A percentile compares a stretch with the other conserved stretches of the same genome.
Conservation (phyloP, 2,329 filamentous ascomycete species). For the Fusarium humuli region DNA sequence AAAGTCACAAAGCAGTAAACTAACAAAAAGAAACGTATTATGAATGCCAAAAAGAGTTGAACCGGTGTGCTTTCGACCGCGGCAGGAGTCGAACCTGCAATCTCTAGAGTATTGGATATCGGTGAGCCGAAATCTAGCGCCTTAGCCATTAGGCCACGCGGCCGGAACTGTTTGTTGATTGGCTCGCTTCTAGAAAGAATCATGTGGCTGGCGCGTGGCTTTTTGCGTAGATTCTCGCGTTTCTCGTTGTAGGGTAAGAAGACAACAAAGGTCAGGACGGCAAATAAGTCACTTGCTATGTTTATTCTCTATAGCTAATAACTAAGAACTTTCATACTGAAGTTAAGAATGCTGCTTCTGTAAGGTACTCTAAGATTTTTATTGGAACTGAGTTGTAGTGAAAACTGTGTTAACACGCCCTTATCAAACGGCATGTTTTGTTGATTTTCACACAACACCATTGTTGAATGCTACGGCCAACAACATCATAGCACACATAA, state of each 20-base stretch:
- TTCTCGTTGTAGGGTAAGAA: neutral
- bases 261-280: neutral
- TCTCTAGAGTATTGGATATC: constrained; percentile 21
- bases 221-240: rapidly evolving
- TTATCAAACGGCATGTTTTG: too few relatives aligned
- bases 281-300: neutral
- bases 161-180: constrained; percentile 17
- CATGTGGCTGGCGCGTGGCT: neutral
- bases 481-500: too few relatives aligned
- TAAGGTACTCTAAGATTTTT: too few relatives aligned
- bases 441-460: too few relatives aligned
- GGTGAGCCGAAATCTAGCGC: constrained; percentile 29
- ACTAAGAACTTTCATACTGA: too few relatives aligned
- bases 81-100: constrained; percentile 33
- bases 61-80: constrained; percentile 5
- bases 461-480: too few relatives aligned
- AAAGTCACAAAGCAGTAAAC: neutral
- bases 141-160: constrained; percentile 35
- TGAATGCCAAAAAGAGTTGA: too few relatives aligned
- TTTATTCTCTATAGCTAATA: too few relatives aligned
- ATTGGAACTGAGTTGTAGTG: too few relatives aligned
- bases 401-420: too few relatives aligned
- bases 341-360: too few relatives aligned
- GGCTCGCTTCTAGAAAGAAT: rapidly evolving
- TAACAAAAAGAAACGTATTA: too few relatives aligned